Evolutionary conservation across 2,329 filamentous ascomycete genomes (phyloP).

Genomic region (Paecilomyces fulvus): DNA sequence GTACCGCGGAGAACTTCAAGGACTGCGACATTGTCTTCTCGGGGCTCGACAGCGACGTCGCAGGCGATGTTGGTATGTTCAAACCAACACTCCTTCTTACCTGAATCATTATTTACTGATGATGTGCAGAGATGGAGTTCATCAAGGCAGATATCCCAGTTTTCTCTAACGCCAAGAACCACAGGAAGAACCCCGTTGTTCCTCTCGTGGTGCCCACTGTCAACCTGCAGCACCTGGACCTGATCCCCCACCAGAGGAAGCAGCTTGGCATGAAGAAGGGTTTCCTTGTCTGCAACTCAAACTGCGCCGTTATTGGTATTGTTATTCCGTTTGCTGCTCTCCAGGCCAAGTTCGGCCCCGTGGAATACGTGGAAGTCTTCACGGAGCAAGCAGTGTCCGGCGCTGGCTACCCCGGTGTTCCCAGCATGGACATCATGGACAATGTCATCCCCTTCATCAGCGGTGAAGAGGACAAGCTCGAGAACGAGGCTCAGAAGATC

Average conservation of each 20-base stretch:
- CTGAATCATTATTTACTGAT: not conserved
- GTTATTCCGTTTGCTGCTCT: conserved; percentile 92
- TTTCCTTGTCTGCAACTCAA: conserved; percentile 95
- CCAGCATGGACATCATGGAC: conserved; percentile 91
- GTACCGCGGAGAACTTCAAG: conserved; percentile 69
- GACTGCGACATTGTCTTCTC: conserved; percentile 94
- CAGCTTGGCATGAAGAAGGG: conserved; percentile 68
- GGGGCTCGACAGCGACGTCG: conserved; percentile 85
- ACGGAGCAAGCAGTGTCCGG: conserved; percentile 94
- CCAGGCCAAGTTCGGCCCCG: conserved; percentile 74
- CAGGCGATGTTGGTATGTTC: conserved; percentile 72
- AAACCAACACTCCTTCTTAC: not conserved
- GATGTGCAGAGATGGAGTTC: conserved; percentile 70
- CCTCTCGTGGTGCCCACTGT: conserved; percentile 93
- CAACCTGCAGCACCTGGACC: conserved; percentile 76
- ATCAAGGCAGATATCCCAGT: conserved; percentile 78
- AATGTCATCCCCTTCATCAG: conserved; percentile 91
- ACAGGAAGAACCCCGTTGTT: conserved; percentile 80
- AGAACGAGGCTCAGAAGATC: conserved; percentile 92
- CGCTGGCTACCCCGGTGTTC: conserved; percentile 60
- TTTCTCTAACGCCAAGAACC: conserved; percentile 98
- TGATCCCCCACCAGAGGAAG: conserved; percentile 81
- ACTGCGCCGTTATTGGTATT: conserved; percentile 93
- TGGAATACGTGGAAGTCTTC: conserved; percentile 70
- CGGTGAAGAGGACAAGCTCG: conserved; percentile 93